Evolutionary conservation across 2,329 filamentous ascomycete species (phyloP), one percentile per base, ranked within the genome.

Genomic region (Epichloe typhina): DNA sequence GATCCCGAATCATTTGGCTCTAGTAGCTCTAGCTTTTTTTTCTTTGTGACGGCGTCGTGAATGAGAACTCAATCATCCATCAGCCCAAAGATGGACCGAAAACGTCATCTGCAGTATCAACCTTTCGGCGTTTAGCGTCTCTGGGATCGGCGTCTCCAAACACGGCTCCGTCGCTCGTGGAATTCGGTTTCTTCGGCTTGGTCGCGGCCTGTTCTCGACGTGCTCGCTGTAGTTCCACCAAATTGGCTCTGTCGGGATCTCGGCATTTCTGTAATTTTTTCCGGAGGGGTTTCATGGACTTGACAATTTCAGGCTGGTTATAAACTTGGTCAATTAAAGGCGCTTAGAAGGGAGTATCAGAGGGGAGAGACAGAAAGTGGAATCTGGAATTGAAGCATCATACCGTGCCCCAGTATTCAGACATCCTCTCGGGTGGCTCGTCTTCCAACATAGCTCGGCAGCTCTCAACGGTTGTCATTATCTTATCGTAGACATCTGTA

Each of bases 211-310:
- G 69, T 58, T 82, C 77, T 46, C 79, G 79, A 58, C 83, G 75
- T 19, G 80, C 78, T 55, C 76, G 75, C 59, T 86, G 82, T 47
- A 86, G 68, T 46, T 80, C 81, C 17, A 88, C 81, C 3, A 90
- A 66, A 63, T 90, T 84, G 42, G 77, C 79, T 51, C 86, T 80
- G 57, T 87, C 83, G 0, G 86, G 85, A 59, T 91, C 86, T 52
- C 82, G 74, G 58, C 86, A 90, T 58, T 76, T 79, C 53, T 78
- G 80, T n/a, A 90, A 71, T 62, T 88, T 89, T 66, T 76, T 80
- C 15, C 80, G 74, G 12, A 88, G 66, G 0, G 76, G 74, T 41
- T 77, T 78, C 57, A 81, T 73, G 3, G 62, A 61, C 43, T 68
- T 69, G 49, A 65, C 56, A 9, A 62, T 68, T 51, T 73, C 76